Evolutionary conservation across 164 flowering plant species (phyloP).

Genomic region (Liriodendron chinense): DNA sequence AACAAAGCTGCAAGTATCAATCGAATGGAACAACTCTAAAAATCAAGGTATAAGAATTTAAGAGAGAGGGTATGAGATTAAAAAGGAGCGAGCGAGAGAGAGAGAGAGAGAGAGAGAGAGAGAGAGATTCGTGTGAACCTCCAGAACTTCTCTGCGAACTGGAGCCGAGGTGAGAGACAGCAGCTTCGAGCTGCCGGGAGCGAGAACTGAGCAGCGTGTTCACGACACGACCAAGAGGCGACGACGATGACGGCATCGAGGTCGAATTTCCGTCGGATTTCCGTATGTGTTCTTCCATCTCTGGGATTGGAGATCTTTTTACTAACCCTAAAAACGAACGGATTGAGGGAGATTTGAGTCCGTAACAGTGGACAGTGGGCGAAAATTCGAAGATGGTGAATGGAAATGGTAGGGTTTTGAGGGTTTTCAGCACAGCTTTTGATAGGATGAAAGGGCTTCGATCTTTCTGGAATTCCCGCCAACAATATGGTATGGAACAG

Average conservation of each 20-base stretch:
- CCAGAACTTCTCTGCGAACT: slow-evolving; percentile 23
- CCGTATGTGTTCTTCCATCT: slow-evolving; percentile 28
- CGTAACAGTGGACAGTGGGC: not conserved
- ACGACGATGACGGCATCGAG: slow-evolving; percentile 25
- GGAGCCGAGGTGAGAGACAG: slow-evolving; percentile 46
- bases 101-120: not conserved
- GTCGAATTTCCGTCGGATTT: slow-evolving; percentile 28
- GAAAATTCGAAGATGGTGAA: too few relatives aligned
- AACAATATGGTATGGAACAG: too few relatives aligned
- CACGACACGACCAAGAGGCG: slow-evolving; percentile 53
- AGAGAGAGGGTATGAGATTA: not conserved
- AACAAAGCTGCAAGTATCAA: slow-evolving; percentile 35
- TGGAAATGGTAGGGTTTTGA: too few relatives aligned
- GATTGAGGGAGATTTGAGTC: not conserved
- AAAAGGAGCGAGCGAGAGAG: not conserved
- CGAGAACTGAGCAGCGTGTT: slow-evolving; percentile 49
- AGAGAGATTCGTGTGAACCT: slow-evolving; percentile 15
- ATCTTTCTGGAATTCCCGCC: not conserved
- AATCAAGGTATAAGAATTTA: not conserved
- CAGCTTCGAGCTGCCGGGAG: slow-evolving; percentile 49
- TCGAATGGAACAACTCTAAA: not conserved
- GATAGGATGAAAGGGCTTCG: too few relatives aligned
- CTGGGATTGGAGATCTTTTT: not conserved
- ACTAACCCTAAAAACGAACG: not conserved
- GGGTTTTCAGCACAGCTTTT: too few relatives aligned